Conservation (phyloP, 768 basidiomycete species). For the Boletus tylopilopsis region DNA sequence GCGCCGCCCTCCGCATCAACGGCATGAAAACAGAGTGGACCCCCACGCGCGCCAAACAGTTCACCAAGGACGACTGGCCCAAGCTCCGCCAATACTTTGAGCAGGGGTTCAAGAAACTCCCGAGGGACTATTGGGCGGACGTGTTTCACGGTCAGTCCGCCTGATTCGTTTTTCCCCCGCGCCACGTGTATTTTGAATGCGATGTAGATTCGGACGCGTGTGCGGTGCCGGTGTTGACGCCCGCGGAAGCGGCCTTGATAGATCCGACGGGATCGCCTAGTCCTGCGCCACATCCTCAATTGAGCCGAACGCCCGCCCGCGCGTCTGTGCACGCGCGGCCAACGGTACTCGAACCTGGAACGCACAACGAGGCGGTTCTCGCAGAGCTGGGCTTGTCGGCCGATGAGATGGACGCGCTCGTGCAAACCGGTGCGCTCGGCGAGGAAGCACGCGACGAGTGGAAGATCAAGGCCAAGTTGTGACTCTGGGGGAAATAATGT, state of each 20-base stretch:
- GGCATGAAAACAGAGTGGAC: constrained; percentile 48
- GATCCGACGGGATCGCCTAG: constrained; percentile 34
- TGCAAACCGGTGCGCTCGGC: constrained; percentile 46
- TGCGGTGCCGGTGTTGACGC: constrained; percentile 61
- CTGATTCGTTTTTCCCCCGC: not conserved
- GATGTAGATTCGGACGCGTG: constrained; percentile 66
- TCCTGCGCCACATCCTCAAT: constrained; percentile 52
- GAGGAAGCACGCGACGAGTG: constrained; percentile 23
- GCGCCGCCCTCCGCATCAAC: constrained; percentile 43
- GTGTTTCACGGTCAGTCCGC: constrained; percentile 55
- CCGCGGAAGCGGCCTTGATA: constrained; percentile 53
- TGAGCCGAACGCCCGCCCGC: constrained; percentile 32
- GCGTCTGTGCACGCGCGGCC: constrained; percentile 7
- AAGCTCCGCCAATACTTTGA: constrained; percentile 53
- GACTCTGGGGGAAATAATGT: constrained; percentile 1
- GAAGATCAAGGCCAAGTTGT: constrained; percentile 22
- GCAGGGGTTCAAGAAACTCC: constrained; percentile 56
- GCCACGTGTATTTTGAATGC: not conserved
- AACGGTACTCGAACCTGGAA: constrained; percentile 41
- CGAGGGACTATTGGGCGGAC: constrained; percentile 65
- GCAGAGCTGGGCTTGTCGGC: constrained; percentile 46
- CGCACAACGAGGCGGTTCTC: constrained; percentile 53
- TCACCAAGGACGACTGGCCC: constrained; percentile 51
- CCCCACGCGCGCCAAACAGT: constrained; percentile 46
- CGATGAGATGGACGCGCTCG: constrained; percentile 38